Evolutionary conservation across 2,329 filamentous ascomycete species (phyloP), one percentile per base, ranked within the genome.

Genomic region (Venturia effusa): DNA sequence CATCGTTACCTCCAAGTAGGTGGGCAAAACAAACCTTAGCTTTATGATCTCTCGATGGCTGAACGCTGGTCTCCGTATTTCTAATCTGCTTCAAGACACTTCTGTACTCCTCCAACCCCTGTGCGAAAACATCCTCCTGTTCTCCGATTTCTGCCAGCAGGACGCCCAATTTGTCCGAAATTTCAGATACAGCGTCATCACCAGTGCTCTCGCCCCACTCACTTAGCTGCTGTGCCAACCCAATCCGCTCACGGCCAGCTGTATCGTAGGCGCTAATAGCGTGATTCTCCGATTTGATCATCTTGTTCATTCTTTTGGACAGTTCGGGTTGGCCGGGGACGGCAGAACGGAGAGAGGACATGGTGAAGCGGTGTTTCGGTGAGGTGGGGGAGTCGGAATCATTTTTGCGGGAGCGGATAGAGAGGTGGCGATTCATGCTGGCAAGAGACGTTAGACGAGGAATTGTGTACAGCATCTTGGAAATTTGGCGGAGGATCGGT

Each of bases 261-360:
- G 85, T 79, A 78, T 96, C 91, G 78, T 97, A 88, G 60, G 90
- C 88, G 61, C 83, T 81, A 70, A 97, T 92, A 41, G 92, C 87
- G 72, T 88, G 87, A 80, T 97, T 97, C 77, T 95, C 89, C 61
- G 89, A 90, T 80, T 99, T 99, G 81, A 97, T 96, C 66, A 99
- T 83, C 70, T 88, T 88, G 82, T 88, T 95, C 61, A 99, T 86
- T 74, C 88, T 90, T 76, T 90, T 91, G 70, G 90, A 92, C 34
- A 97, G 84, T 75, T 97, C 92, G 4, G 92, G 90, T 73, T 96
- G 91, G 70, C 88, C 84, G 19, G 51, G 51, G 60, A 87, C 85
- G n/a, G 45, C 27, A 64, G 91, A 91, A 61, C 93, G 90, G 64
- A 99, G 85, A 24, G 91, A 94, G 68, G 84, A 86, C 79, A 97